phyloP scores from a whole-genome alignment of 768 basidiomycete genomes.

The Vararia minispora region DNA sequence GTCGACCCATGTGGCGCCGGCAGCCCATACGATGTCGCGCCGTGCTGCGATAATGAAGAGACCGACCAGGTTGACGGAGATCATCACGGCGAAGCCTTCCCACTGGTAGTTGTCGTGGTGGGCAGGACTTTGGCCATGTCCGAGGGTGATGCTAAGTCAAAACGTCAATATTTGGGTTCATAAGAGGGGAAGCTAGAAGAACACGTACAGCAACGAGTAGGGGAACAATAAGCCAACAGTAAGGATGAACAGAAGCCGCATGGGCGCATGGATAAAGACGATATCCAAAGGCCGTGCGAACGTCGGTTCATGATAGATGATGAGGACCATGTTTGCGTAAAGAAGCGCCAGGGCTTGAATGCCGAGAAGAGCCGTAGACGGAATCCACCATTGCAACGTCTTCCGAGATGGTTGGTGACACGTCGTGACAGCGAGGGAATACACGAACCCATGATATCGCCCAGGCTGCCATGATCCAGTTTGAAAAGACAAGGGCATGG shows the following conservation, averaged over 20 bases:
- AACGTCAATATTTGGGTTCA: neutral
- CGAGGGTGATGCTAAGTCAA: constrained; percentile 52
- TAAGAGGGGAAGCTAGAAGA: neutral
- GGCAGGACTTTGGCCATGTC: constrained; percentile 46
- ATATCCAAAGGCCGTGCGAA: constrained; percentile 57
- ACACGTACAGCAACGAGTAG: constrained; percentile 44
- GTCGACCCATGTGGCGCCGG: constrained; percentile 66
- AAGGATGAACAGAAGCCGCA: constrained; percentile 53
- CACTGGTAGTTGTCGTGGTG: constrained; percentile 54
- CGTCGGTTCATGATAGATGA: constrained; percentile 59
- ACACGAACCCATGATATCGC: constrained; percentile 59
- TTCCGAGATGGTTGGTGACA: constrained; percentile 16
- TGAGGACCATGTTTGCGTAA: constrained; percentile 69
- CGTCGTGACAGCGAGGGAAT: neutral
- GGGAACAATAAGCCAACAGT: constrained; percentile 49
- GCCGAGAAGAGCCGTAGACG: constrained; percentile 63
- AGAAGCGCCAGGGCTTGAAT: constrained; percentile 58
- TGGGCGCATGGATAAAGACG: constrained; percentile 78
- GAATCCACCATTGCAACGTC: constrained; percentile 68
- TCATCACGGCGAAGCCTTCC: constrained; percentile 61
- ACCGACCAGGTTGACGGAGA: constrained; percentile 42
- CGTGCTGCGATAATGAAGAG: constrained; percentile 43
- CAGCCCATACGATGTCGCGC: constrained; percentile 64
- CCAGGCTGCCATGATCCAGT: constrained; percentile 76
- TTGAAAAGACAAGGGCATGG: constrained; percentile 59